Evolutionary conservation across 2,329 filamentous ascomycete genomes (phyloP), one percentile per base, ranked within the genome.

Genomic region (Cordyceps fumosorosea): DNA sequence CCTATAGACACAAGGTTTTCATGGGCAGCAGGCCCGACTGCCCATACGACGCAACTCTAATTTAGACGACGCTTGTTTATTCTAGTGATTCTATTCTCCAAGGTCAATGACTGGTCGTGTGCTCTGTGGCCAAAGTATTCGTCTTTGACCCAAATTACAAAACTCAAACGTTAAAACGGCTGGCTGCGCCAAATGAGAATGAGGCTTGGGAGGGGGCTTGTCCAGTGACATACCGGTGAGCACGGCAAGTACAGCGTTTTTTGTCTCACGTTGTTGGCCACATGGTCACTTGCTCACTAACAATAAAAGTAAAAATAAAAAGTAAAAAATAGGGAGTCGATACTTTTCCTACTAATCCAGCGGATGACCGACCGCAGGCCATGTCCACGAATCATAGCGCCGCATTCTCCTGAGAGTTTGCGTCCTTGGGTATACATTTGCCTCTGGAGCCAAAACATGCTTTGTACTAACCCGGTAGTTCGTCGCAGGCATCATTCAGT

Each of bases 1-100:
- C 12, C 16, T n/a, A 44, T 44, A 44, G 5, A 18, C 16, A n/a
- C 42, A 44, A 44, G 42, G 42, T 44, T 44, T 44, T 44, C 42
- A 44, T n/a, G 42, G 42, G 10, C 14, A 26, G 22, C 4, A 51
- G 7, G 16, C n/a, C 22, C 16, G 29, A 22, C 8, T 40, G 5
- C 45, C 34, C 29, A 44, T 22, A 32, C 47, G 56, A 58, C 16
- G 34, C 44, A 58, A 58, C 45, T 58, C 22, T 58, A 47, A 58
- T 51, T 58, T 42, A 32, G 20, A 51, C n/a, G 18, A 51, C 20
- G 20, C 32, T 37, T 22, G 6, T 12, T 24, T 7, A 5, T 3
- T 29, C 29, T 29, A 29, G 29, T 29, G 29, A 29, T 3, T 5
- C 29, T 29, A 29, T 29, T 29, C 29, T 29, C 29, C n/a, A n/a